Evolutionary conservation across 1,139 yeast genomes (phyloP).

Genomic region (Magnusiomyces clavatus): DNA sequence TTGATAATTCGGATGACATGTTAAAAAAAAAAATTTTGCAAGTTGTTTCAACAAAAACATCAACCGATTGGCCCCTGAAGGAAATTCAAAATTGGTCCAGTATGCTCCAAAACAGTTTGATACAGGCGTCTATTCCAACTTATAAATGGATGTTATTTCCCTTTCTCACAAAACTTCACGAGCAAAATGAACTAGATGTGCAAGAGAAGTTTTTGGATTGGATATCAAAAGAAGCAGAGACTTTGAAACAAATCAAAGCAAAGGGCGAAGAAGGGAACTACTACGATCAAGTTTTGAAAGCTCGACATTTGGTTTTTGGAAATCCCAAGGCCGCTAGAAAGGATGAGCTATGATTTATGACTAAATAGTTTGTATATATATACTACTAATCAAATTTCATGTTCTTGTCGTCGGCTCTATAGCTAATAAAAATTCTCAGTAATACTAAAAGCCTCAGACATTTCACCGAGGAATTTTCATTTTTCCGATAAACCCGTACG

Average conservation of each 20-base stretch:
- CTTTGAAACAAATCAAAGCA: background rate
- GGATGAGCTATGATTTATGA: conserved; percentile 6
- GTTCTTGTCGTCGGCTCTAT: background rate
- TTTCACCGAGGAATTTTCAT: background rate
- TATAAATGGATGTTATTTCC: conserved; percentile 19
- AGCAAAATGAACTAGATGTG: conserved; percentile 19
- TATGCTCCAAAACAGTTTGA: conserved; percentile 16
- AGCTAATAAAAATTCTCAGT: background rate
- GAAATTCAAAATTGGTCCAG: conserved; percentile 20
- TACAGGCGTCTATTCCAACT: conserved; percentile 6
- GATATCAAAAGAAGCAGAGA: conserved; percentile 49
- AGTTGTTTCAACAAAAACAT: conserved; percentile 12
- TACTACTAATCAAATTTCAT: background rate
- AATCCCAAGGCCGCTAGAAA: conserved; percentile 66
- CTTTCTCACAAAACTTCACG: conserved; percentile 24
- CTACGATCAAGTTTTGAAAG: conserved; percentile 23
- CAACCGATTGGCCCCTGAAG: conserved; percentile 12
- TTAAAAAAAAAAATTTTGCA: conserved; percentile 13
- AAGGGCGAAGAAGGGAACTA: background rate
- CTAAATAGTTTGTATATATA: background rate
- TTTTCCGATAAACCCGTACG: too few relatives aligned
- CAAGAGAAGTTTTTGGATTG: conserved; percentile 43
- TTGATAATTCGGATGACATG: conserved; percentile 10
- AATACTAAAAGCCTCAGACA: background rate
- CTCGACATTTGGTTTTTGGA: conserved; percentile 70